A percentile compares a stretch with the other conserved stretches of the same genome.
Evolutionary conservation across 495 filamentous ascomycete genomes (phyloP).

Genomic region (Hypomontagnella submonticulosa): DNA sequence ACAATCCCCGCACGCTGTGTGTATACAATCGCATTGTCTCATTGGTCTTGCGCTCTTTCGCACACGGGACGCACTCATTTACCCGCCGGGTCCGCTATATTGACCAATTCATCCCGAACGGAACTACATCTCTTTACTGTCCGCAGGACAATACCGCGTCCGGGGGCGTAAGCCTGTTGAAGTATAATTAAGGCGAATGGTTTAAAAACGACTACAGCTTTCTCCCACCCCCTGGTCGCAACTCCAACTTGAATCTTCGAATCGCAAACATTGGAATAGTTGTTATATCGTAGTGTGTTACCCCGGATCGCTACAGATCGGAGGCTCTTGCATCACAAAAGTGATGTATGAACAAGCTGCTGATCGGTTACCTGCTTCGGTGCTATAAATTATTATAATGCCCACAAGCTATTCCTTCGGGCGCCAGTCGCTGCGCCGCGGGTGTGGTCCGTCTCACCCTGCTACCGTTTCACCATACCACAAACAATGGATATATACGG

Average conservation of each 20-base stretch:
- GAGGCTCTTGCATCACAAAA: constrained; percentile 36
- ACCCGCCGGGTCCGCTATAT: constrained; percentile 34
- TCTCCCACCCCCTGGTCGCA: constrained; percentile 1
- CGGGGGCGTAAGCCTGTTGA: constrained; percentile 12
- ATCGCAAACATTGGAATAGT: neutral
- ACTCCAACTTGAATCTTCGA: constrained; percentile 11
- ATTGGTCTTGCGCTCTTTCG: constrained; percentile 32
- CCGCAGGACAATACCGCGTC: constrained; percentile 23
- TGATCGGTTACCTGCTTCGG: constrained; percentile 43
- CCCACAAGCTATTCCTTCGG: constrained; percentile 24
- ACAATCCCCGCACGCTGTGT: constrained; percentile 16
- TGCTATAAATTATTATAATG: constrained; percentile 21
- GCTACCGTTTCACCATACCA: constrained; percentile 40
- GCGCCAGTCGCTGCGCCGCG: constrained; percentile 39
- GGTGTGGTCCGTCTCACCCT: constrained; percentile 35
- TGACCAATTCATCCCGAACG: constrained; percentile 27
- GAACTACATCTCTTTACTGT: constrained; percentile 14
- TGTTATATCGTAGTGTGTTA: constrained; percentile 18
- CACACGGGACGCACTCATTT: constrained; percentile 37
- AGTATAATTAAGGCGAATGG: constrained; percentile 32
- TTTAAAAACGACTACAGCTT: constrained; percentile 16
- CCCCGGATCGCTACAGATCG: constrained; percentile 18
- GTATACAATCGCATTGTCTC: constrained; percentile 24
- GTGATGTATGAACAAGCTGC: constrained; percentile 33
- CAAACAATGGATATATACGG: constrained; percentile 46